phyloP scores from a whole-genome alignment of 768 basidiomycete species.

The Lanmaoa rubissima region DNA sequence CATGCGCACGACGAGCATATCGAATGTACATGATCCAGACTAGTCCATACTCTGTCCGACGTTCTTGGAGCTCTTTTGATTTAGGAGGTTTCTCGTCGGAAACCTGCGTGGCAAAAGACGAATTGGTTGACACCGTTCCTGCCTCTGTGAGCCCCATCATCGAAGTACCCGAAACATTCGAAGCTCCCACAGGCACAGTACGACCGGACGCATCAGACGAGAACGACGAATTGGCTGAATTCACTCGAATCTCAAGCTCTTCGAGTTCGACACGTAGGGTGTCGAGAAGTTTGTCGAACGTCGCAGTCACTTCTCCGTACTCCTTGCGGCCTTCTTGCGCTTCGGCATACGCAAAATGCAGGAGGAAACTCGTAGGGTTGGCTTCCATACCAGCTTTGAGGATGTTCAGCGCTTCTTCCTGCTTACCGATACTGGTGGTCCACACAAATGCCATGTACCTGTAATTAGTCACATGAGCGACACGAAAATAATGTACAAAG shows the following conservation, averaged over 20 bases:
- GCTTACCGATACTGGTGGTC: constrained; percentile 69
- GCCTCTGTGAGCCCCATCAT: constrained; percentile 23
- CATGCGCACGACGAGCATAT: constrained; percentile 78
- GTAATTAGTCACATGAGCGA: constrained; percentile 11
- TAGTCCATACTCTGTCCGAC: constrained; percentile 69
- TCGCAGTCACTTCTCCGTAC: constrained; percentile 62
- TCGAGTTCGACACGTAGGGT: constrained; percentile 66
- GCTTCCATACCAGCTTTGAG: constrained; percentile 86
- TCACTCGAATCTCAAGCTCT: constrained; percentile 46
- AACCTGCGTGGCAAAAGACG: constrained; percentile 49
- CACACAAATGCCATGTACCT: constrained; percentile 93
- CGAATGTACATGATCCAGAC: constrained; percentile 93
- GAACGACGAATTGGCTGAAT: constrained; percentile 38
- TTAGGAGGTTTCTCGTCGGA: constrained; percentile 55
- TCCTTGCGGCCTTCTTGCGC: constrained; percentile 62
- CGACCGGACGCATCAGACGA: constrained; percentile 35
- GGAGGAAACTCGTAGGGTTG: constrained; percentile 82
- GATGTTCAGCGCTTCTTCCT: constrained; percentile 78
- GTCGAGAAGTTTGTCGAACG: constrained; percentile 72
- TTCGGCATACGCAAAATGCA: constrained; percentile 90
- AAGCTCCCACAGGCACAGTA: constrained; percentile 23
- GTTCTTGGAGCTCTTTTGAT: constrained; percentile 50
- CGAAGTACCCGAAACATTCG: constrained; percentile 11
- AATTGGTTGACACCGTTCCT: constrained; percentile 38
- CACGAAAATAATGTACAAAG: neutral